Conservation (phyloP, 345 rosid genomes). For the Iberis pinnata region DNA sequence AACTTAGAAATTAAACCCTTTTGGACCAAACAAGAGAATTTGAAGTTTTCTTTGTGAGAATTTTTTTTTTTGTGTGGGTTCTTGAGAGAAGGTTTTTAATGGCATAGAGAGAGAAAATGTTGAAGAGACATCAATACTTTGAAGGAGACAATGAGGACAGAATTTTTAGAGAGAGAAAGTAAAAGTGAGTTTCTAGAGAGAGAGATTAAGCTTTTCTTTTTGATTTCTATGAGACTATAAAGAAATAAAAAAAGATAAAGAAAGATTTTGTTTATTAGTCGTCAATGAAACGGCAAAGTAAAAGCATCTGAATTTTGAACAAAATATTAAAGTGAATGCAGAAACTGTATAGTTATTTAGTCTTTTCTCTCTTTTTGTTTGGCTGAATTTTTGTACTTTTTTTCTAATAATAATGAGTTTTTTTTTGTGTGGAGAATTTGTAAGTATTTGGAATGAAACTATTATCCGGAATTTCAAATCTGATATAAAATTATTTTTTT, state of each 20-base stretch:
- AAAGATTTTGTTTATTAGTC: slow-evolving; percentile 36
- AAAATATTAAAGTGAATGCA: slow-evolving; percentile 27
- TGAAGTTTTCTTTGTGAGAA: too few relatives aligned
- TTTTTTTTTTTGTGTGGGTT: slow-evolving; percentile 7
- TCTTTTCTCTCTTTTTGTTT: slow-evolving; percentile 1
- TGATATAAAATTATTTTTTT: too few relatives aligned
- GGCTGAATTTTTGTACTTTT: neutral
- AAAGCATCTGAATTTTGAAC: slow-evolving; percentile 31
- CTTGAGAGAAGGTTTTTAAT: slow-evolving; percentile 30
- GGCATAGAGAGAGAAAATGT: slow-evolving; percentile 18
- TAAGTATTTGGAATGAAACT: too few relatives aligned
- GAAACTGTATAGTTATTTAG: too few relatives aligned
- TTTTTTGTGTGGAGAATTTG: neutral
- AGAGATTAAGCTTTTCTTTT: slow-evolving; percentile 9
- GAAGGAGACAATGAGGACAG: slow-evolving; percentile 47
- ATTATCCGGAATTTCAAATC: too few relatives aligned
- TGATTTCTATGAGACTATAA: too few relatives aligned
- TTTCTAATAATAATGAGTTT: neutral
- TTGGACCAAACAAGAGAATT: neutral
- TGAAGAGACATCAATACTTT: slow-evolving; percentile 61
- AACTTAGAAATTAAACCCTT: slow-evolving; percentile 18
- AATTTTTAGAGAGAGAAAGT: slow-evolving; percentile 25
- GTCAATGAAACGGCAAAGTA: slow-evolving; percentile 60
- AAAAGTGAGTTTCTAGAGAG: slow-evolving; percentile 24
- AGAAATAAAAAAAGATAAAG: slow-evolving; percentile 21